Conservation (phyloP, 352 stramenopile species). For the Globisporangium rhizosaccharum region DNA sequence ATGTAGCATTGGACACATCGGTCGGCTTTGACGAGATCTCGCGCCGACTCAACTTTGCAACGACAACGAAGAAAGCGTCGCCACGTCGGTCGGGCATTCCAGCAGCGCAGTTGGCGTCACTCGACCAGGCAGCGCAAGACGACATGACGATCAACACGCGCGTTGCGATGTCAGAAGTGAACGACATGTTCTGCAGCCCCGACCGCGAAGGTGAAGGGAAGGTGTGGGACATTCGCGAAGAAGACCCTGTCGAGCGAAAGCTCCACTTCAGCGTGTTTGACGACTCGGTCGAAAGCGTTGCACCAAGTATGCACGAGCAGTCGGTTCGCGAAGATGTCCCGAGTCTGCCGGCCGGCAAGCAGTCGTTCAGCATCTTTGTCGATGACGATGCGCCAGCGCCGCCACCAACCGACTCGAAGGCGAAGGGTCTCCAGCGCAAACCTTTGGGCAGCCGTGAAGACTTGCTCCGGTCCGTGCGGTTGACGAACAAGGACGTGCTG, state of each 20-base stretch:
- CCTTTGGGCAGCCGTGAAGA: conserved; percentile 64
- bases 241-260: conserved; percentile 73
- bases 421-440: conserved; percentile 41
- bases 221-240: conserved; percentile 43
- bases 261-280: conserved; percentile 83
- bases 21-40: conserved; percentile 13
- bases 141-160: conserved; percentile 88
- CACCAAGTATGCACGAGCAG: conserved; percentile 40
- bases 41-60: conserved; percentile 20
- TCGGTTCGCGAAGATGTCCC: conserved; percentile 35
- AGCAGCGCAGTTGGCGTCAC: conserved; percentile 12
- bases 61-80: conserved; percentile 13
- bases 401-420: conserved; percentile 22
- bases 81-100: conserved; percentile 5
- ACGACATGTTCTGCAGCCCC: conserved; percentile 85
- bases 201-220: conserved; percentile 32
- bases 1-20: conserved; percentile 5
- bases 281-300: conserved; percentile 67
- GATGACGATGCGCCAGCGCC: conserved; percentile 28
- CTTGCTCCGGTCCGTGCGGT: conserved; percentile 36
- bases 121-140: conserved; percentile 52
- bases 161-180: conserved; percentile 78
- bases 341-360: conserved; percentile 32
- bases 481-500: conserved; percentile 81
- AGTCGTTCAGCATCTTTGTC: conserved; percentile 41